phyloP scores from a whole-genome alignment of 148 eudicot genomes.

The Pouteria glomerata region DNA sequence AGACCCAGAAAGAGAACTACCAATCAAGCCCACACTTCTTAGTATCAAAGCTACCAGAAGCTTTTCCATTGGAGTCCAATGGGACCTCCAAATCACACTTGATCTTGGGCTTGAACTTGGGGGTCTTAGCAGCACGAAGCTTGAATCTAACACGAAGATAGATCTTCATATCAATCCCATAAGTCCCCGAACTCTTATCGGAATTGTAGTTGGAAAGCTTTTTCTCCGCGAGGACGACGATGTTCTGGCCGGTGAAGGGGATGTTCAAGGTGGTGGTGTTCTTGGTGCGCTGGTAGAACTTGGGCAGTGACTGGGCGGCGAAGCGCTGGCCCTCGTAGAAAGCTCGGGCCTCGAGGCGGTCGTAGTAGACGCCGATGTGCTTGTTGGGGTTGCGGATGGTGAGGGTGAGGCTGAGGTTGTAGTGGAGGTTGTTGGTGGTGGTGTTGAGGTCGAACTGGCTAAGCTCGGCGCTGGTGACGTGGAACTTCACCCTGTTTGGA shows the following conservation, averaged over 20 bases:
- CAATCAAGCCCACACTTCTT: conserved; percentile 38
- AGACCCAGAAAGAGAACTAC: too few relatives aligned
- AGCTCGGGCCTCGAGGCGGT: conserved; percentile 46
- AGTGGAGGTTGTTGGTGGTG: conserved; percentile 40
- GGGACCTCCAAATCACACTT: conserved; percentile 66
- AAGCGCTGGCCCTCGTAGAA: conserved; percentile 46
- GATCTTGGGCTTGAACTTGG: conserved; percentile 39
- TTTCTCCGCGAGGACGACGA: conserved; percentile 25
- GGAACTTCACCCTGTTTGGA: conserved; percentile 57
- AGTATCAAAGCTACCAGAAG: conserved; percentile 29
- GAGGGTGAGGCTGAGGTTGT: conserved; percentile 59
- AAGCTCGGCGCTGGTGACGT: conserved; percentile 46
- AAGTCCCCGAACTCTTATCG: conserved; percentile 37
- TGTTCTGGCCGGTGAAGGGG: conserved; percentile 29
- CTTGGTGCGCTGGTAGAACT: conserved; percentile 61
- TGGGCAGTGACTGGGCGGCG: not conserved
- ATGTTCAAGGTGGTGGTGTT: conserved; percentile 38
- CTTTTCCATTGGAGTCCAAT: conserved; percentile 27
- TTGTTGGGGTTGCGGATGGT: conserved; percentile 66
- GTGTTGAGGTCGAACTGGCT: conserved; percentile 45
- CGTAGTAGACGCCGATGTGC: conserved; percentile 67
- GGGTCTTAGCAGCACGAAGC: conserved; percentile 42
- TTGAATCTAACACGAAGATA: conserved; percentile 44
- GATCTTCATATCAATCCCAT: conserved; percentile 43
- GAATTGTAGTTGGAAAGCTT: conserved; percentile 23